phyloP scores from a whole-genome alignment of 192 early-diverging fungal genomes.

The Coemansia sp. region DNA sequence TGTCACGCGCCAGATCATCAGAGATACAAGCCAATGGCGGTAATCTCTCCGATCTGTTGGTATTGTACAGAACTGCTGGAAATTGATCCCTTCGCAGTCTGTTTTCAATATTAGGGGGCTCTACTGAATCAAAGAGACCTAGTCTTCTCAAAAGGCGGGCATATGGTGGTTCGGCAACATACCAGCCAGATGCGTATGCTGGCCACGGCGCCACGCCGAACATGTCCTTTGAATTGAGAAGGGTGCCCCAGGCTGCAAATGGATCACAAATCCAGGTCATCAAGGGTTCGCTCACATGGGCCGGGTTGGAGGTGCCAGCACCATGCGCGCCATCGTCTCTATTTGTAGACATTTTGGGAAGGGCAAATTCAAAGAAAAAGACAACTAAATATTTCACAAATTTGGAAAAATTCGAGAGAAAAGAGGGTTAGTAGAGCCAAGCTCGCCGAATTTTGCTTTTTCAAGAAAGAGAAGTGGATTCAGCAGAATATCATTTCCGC shows the following conservation, averaged over 20 bases:
- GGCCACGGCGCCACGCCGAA: conserved; percentile 11
- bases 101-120: conserved; percentile 3
- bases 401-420: no score
- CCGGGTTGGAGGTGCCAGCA: background rate
- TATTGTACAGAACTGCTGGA: conserved; percentile 21
- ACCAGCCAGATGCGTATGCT: background rate
- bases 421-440: no score
- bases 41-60: background rate
- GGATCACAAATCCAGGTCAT: conserved; percentile 4
- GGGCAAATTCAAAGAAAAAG: background rate
- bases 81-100: conserved; percentile 15
- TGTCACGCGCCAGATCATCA: conserved; percentile 15
- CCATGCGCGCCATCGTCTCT: no score
- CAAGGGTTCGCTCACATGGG: background rate
- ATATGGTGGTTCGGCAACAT: conserved; percentile 31
- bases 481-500: no score
- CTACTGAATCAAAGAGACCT: conserved; percentile 39
- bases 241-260: background rate
- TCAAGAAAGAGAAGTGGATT: no score
- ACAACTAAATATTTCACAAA: no score
- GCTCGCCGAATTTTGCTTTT: background rate
- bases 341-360: background rate
- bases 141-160: conserved; percentile 34
- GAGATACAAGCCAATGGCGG: background rate
- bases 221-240: background rate